Evolutionary conservation across 2,329 filamentous ascomycete genomes (phyloP).

Genomic region (Trichophyton mentagrophytes): DNA sequence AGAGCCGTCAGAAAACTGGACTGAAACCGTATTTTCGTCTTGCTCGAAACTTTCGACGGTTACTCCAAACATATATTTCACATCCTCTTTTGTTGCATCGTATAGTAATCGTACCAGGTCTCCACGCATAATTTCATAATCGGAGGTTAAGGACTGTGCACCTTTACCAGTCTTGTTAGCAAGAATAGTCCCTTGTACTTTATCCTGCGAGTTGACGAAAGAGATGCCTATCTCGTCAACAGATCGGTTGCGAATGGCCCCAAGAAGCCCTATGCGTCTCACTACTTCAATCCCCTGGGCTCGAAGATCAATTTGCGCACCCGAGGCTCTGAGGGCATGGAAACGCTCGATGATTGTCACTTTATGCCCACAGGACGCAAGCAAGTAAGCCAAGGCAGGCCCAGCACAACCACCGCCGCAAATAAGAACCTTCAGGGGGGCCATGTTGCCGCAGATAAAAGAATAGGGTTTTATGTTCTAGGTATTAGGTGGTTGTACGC

Average conservation of each 20-base stretch:
- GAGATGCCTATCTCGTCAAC: slow-evolving; percentile 20
- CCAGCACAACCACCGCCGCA: slow-evolving; percentile 28
- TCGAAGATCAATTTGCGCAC: slow-evolving; percentile 26
- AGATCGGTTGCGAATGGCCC: slow-evolving; percentile 18
- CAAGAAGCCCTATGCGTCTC: slow-evolving; percentile 24
- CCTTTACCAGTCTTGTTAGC: slow-evolving; percentile 20
- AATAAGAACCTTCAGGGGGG: slow-evolving; percentile 22
- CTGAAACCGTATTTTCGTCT: slow-evolving; percentile 22
- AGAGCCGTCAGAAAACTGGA: slow-evolving; percentile 34
- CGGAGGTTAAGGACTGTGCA: slow-evolving; percentile 24
- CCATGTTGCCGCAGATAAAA: slow-evolving; percentile 11
- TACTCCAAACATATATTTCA: slow-evolving; percentile 31
- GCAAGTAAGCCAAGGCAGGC: slow-evolving; percentile 24
- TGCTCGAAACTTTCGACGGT: slow-evolving; percentile 28
- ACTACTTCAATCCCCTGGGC: slow-evolving; percentile 24
- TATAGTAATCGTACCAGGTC: slow-evolving; percentile 22
- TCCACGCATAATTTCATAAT: slow-evolving; percentile 28
- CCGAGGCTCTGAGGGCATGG: slow-evolving; percentile 20
- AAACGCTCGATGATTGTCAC: slow-evolving; percentile 28
- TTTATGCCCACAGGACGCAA: slow-evolving; percentile 22
- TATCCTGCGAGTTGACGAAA: slow-evolving; percentile 19
- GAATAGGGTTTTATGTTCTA: not conserved
- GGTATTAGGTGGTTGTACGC: not conserved
- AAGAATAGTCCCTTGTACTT: slow-evolving; percentile 20
- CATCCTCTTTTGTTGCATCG: slow-evolving; percentile 27